A percentile compares a stretch with the other conserved stretches of the same genome.
phyloP scores from a whole-genome alignment of 108 stramenopile species.

The Seminavis robusta region DNA sequence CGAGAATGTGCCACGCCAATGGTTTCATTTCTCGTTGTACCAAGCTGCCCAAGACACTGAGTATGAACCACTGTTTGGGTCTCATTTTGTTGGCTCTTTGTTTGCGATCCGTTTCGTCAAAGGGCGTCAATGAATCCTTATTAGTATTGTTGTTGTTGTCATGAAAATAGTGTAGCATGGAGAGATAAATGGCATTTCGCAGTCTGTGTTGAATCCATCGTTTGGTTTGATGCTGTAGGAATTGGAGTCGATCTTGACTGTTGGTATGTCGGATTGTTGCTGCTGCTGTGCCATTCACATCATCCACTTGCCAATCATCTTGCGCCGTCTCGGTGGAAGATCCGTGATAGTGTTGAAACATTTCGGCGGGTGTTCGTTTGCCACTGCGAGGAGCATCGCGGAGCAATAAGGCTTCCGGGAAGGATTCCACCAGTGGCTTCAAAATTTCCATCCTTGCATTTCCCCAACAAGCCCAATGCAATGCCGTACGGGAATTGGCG shows the following conservation, averaged over 20 bases:
- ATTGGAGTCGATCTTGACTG: constrained; percentile 3
- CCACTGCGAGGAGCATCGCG: constrained; percentile 9
- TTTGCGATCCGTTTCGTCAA: constrained; percentile 21
- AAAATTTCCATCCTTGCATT: constrained; percentile 9
- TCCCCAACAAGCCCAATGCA: constrained; percentile 29
- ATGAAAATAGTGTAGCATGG: constrained; percentile 3
- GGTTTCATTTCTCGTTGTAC: constrained; percentile 31
- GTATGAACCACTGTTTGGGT: constrained; percentile 25
- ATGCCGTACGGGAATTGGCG: constrained; percentile 15
- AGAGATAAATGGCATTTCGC: constrained; percentile 1
- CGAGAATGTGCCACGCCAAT: constrained; percentile 7
- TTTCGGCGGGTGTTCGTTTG: constrained; percentile 18
- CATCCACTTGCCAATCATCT: no score
- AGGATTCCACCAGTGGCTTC: constrained; percentile 1
- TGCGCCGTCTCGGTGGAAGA: background rate
- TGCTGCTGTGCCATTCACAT: no score
- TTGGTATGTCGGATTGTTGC: no score
- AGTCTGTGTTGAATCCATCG: constrained; percentile 11
- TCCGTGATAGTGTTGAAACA: constrained; percentile 3
- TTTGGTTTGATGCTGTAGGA: background rate
- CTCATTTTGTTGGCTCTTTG: background rate
- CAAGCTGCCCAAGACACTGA: constrained; percentile 24
- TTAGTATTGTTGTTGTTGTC: background rate
- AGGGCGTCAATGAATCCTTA: constrained; percentile 9
- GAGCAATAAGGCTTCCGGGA: constrained; percentile 16